Evolutionary conservation across 2,329 filamentous ascomycete species (phyloP).

Genomic region (Fusarium pseudograminearum): DNA sequence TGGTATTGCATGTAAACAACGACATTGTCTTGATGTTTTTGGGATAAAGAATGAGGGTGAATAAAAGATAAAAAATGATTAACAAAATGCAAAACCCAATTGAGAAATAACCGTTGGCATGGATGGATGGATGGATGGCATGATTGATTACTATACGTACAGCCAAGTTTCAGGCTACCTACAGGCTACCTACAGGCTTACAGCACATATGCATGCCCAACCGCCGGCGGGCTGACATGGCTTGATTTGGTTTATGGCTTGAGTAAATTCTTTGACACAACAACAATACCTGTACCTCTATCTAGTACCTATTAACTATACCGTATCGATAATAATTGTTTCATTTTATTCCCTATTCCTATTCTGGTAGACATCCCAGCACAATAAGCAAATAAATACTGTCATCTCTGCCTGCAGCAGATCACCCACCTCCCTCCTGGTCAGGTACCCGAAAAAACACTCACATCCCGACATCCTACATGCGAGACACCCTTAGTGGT

Average conservation of each 20-base stretch:
- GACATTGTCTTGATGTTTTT: neutral
- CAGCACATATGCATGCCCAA: slow-evolving; percentile 3
- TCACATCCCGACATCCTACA: neutral
- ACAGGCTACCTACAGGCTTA: neutral
- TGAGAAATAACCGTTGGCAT: neutral
- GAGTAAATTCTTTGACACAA: neutral
- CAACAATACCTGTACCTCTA: no score
- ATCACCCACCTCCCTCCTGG: neutral
- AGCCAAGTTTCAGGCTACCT: neutral
- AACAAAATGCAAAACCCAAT: neutral
- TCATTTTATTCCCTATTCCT: neutral
- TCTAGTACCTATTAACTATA: neutral
- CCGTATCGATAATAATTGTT: neutral
- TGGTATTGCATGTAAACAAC: neutral
- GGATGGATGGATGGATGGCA: neutral
- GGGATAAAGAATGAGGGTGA: neutral
- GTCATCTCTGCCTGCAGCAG: neutral
- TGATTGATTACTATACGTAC: neutral
- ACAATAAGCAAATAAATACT: neutral
- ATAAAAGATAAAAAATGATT: neutral
- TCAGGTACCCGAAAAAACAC: slow-evolving; percentile 9
- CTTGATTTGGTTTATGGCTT: neutral
- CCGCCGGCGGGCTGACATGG: neutral
- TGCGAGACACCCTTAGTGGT: slow-evolving; percentile 8
- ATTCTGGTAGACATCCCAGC: neutral